Evolutionary conservation across 768 basidiomycete genomes (phyloP), one percentile per base, ranked within the genome.

Genomic region (Roridomyces roridus): DNA sequence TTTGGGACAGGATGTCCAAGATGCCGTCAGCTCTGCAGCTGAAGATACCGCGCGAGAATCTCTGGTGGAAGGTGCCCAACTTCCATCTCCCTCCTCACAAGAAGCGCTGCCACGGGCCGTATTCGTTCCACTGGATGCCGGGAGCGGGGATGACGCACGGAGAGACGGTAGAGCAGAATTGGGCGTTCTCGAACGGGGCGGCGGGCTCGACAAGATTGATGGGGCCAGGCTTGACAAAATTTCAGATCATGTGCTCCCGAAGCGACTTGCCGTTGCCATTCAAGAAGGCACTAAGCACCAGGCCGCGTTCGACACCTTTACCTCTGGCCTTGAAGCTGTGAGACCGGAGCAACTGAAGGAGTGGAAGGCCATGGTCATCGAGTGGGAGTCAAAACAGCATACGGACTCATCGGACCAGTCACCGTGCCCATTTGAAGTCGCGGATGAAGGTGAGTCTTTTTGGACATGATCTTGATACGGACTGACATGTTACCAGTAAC

Each of bases 61-160:
- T 58, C 4, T 39, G 50, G 28, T 51, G 42, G 42, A 49, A 37
- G 21, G 45, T 75, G 4, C 57, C 57, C 0, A 58, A 58, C 18
- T 44, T 58, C 18, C 57, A 58, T 29, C 20, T 58, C 11, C 29
- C 20, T 5, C 23, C 29, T 2, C 57, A 58, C 42, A 41, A 23
- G 11, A 6, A 17, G n/a, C 15, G 17, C 9, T 58, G 57, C 15
- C 57, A 58, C 7, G 6, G 34, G 6, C 40, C 40, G 6, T 51
- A 34, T 15, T 51, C 50, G 2, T 51, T 51, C 15, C 50, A 51
- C 6, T 51, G 15, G 10, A 42, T 35, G 39, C 24, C 2, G 12
- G 50, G 50, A 3, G 40, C 50, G 0, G 40, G 50, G 21, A 42
- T 42, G 50, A 34, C 14, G 12, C 50, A 51, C 15, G 46, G 34